Conservation (phyloP, 129 eudicot genomes). For the Artemisia argyi region DNA sequence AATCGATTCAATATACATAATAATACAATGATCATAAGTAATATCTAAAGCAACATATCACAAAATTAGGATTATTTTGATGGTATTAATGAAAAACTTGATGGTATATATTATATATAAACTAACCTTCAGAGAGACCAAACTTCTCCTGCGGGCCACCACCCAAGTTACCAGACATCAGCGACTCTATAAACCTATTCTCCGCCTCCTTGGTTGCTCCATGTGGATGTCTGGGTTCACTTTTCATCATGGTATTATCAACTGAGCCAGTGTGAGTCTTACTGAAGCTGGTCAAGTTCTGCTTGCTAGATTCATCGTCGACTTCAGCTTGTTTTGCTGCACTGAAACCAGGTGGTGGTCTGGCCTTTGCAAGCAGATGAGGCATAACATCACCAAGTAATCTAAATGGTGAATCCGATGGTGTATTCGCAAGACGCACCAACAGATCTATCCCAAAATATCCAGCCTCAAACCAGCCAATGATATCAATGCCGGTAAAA, state of each 20-base stretch:
- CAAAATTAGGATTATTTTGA: no score
- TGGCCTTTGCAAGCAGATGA: conserved; percentile 81
- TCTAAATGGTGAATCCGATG: conserved; percentile 62
- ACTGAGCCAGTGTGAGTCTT: conserved; percentile 45
- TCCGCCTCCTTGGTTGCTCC: conserved; percentile 66
- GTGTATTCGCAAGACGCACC: conserved; percentile 81
- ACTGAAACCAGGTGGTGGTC: conserved; percentile 92
- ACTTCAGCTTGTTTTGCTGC: conserved; percentile 64
- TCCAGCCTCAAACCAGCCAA: conserved; percentile 97
- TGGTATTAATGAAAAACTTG: no score
- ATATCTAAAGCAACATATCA: no score
- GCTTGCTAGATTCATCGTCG: conserved; percentile 42
- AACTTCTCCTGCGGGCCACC: conserved; percentile 45
- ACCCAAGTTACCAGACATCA: conserved; percentile 59
- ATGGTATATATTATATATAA: neutral
- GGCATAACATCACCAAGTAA: conserved; percentile 99
- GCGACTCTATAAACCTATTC: conserved; percentile 75
- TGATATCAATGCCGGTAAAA: conserved; percentile 81
- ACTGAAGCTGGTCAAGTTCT: conserved; percentile 36
- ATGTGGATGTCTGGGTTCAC: conserved; percentile 47
- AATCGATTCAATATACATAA: no score
- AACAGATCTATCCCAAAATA: conserved; percentile 87
- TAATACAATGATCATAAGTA: no score
- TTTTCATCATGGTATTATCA: conserved; percentile 43
- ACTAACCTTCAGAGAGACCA: conserved; percentile 56